A percentile compares a stretch with the other conserved stretches of the same genome.
Evolutionary conservation across 441 rosid genomes (phyloP).

Genomic region (Geranium incanum): DNA sequence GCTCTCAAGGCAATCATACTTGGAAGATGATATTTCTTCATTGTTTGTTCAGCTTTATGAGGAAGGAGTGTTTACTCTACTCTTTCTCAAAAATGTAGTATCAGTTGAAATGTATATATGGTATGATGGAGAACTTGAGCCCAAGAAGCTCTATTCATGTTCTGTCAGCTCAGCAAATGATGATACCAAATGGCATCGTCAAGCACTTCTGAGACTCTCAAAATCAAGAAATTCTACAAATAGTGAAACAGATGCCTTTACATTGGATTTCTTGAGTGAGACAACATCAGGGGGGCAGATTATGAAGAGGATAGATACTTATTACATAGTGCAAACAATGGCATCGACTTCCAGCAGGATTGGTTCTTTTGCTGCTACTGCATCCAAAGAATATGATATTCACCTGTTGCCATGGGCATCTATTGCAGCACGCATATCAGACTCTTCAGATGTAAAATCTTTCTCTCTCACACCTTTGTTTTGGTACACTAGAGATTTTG

Average conservation of each 20-base stretch:
- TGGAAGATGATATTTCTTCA: constrained; percentile 49
- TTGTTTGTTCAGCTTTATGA: constrained; percentile 75
- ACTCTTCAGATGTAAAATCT: constrained; percentile 49
- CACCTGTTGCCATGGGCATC: constrained; percentile 97
- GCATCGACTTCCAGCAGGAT: constrained; percentile 72
- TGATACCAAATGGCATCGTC: constrained; percentile 69
- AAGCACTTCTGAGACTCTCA: constrained; percentile 67
- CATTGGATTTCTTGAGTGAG: constrained; percentile 68
- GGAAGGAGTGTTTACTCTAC: constrained; percentile 73
- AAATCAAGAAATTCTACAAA: constrained; percentile 38
- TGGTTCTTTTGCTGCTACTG: constrained; percentile 74
- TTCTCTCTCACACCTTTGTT: constrained; percentile 6
- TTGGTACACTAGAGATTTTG: constrained; percentile 6
- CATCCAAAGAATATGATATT: constrained; percentile 86
- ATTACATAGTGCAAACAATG: constrained; percentile 82
- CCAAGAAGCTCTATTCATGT: constrained; percentile 59
- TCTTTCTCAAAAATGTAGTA: constrained; percentile 76
- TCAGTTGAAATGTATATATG: constrained; percentile 76
- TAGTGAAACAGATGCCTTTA: constrained; percentile 59
- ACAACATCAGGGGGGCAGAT: constrained; percentile 38
- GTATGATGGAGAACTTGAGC: constrained; percentile 65
- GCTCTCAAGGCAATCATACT: constrained; percentile 87
- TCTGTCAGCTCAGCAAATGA: constrained; percentile 44
- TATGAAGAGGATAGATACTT: constrained; percentile 54
- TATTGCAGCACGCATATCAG: constrained; percentile 86